phyloP scores from a whole-genome alignment of 306 rosid genomes.

The Casuarina glauca region DNA sequence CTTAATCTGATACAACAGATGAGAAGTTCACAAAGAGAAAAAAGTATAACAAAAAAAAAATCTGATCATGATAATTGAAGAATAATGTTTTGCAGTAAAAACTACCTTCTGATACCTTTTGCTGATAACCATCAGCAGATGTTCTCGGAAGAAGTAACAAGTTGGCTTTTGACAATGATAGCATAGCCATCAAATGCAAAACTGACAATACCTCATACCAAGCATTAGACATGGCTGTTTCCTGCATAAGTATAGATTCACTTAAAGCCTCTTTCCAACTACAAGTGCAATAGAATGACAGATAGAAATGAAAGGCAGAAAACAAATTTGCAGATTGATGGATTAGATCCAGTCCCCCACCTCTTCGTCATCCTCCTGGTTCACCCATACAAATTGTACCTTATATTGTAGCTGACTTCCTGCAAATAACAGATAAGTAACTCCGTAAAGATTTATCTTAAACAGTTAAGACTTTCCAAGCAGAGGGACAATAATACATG shows the following conservation, averaged over 20 bases:
- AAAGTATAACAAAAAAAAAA: not conserved
- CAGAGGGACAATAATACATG: slow-evolving; percentile 14
- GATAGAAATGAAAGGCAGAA: slow-evolving; percentile 1
- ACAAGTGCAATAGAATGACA: not conserved
- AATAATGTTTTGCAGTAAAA: slow-evolving; percentile 20
- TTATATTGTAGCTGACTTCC: slow-evolving; percentile 93
- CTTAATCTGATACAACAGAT: slow-evolving; percentile 14
- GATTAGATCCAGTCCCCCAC: slow-evolving; percentile 36
- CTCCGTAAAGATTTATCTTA: slow-evolving; percentile 23
- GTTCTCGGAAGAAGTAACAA: slow-evolving; percentile 95
- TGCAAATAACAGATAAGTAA: slow-evolving; percentile 39
- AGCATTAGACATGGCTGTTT: slow-evolving; percentile 77
- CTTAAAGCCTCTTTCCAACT: slow-evolving; percentile 26
- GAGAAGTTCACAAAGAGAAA: slow-evolving; percentile 2
- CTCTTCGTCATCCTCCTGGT: slow-evolving; percentile 96
- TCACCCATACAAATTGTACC: slow-evolving; percentile 85
- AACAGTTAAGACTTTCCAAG: slow-evolving; percentile 26
- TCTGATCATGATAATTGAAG: slow-evolving; percentile 1
- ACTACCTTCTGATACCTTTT: slow-evolving; percentile 85
- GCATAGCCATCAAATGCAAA: slow-evolving; percentile 92
- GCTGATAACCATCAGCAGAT: slow-evolving; percentile 80
- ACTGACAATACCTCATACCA: slow-evolving; percentile 98
- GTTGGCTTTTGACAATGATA: slow-evolving; percentile 82
- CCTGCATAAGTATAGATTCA: slow-evolving; percentile 56
- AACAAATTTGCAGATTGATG: not conserved